phyloP scores from a whole-genome alignment of 1,139 yeast genomes.

The Diutina scorzettiae region DNA sequence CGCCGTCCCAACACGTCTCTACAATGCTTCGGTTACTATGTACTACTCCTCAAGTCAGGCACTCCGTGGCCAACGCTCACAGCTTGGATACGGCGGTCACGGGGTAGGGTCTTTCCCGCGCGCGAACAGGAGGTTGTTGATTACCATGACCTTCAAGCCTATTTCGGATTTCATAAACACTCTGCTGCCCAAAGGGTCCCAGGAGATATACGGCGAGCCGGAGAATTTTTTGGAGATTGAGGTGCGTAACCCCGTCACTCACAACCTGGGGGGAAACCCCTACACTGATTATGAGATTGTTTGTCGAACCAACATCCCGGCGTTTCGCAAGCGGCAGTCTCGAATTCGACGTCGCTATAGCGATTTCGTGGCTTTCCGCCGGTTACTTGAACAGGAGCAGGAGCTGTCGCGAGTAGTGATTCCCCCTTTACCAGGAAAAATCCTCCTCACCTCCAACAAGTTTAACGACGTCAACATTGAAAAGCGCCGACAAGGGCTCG shows the following conservation, averaged over 20 bases:
- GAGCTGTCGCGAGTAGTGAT: constrained; percentile 70
- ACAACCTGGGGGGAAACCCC: constrained; percentile 44
- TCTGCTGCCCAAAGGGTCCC: constrained; percentile 41
- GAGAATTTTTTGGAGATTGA: constrained; percentile 91
- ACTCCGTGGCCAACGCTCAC: too few species aligned
- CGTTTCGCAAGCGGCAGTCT: constrained; percentile 57
- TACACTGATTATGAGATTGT: constrained; percentile 88
- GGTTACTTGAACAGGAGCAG: constrained; percentile 61
- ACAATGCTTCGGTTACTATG: too few species aligned
- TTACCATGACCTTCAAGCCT: constrained; percentile 36
- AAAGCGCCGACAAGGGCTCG: constrained; percentile 72
- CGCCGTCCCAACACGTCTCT: too few species aligned
- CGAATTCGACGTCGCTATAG: constrained; percentile 78
- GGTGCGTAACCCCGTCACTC: constrained; percentile 68
- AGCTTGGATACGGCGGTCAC: too few species aligned
- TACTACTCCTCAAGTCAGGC: too few species aligned
- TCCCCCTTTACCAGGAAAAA: constrained; percentile 83
- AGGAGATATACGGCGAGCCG: constrained; percentile 85
- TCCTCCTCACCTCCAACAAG: constrained; percentile 51
- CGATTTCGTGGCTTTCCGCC: constrained; percentile 77
- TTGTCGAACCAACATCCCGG: constrained; percentile 81
- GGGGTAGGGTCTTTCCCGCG: too few species aligned
- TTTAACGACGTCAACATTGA: constrained; percentile 81
- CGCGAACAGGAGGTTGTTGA: too few species aligned
- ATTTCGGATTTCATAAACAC: constrained; percentile 32